Base-by-base conservation (phyloP, 2,329 filamentous ascomycete species). In the Colletotrichum eleusines region DNA sequence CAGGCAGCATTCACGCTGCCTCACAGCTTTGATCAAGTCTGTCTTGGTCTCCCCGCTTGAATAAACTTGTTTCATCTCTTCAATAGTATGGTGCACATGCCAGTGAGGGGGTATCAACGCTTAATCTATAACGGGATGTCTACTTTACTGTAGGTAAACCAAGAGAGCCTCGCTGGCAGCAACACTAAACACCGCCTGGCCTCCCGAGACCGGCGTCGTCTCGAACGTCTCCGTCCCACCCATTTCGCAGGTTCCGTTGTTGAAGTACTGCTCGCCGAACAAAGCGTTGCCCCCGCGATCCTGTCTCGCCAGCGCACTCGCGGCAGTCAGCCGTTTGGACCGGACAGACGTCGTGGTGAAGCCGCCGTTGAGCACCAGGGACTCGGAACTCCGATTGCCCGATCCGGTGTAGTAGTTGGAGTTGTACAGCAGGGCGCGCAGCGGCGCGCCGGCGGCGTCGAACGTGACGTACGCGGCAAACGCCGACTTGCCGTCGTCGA, bases 391-490 rank as follows among this genome's bases (percentile, higher is more conserved):
- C 5, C 67, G 46, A 8, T 31, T 48, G 2, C 67, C 67, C 2
- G 55, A 40, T 20, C 67, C 63, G 14, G 38, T 79, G 70, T 78
- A 84, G 73, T 84, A 84, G 66, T 84, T 81, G 9, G 83, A 84
- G 73, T 84, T 85, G 69, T 83, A 83, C 62, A 87, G 74, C n/a
- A 87, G 74, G 5, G 80, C 80, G 1, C 80, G 54, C 40, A 70
- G 48, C 2, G 67, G 63, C 3, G 46, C 46, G 1, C 67, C 63
- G 3, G 31, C 28, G 1, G 50, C 35, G 50, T 66, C 67, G 74
- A 84, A 87, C 18, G 83, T 78, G 2, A 80, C 84, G 60, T 87
- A 87, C 1, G 78, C 84, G 0, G 84, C 85, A 44, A 85, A 85
- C 20, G 78, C 76, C 0, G 74, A 80, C 11, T 67, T 78, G n/a